phyloP scores from a whole-genome alignment of 192 early-diverging fungal species.

The Cetraspora pellucida region DNA sequence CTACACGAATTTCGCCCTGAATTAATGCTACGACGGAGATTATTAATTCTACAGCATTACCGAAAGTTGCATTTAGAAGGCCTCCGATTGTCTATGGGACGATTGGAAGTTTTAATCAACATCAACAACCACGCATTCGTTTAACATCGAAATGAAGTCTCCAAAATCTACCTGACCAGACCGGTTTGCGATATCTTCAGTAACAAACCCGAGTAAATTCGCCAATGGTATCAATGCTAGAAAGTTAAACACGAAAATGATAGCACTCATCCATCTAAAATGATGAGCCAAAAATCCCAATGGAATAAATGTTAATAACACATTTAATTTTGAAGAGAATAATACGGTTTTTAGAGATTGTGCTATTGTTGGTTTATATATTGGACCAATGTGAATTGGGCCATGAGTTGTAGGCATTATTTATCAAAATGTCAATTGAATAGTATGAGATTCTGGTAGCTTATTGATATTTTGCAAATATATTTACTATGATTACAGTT shows the following conservation, averaged over 20 bases:
- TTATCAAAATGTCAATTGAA: too few relatives aligned
- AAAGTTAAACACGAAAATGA: conserved; percentile 84
- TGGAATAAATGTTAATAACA: conserved; percentile 76
- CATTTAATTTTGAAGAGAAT: conserved; percentile 52
- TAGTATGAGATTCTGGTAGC: too few relatives aligned
- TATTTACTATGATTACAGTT: too few relatives aligned
- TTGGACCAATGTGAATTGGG: too few relatives aligned
- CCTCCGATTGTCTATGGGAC: conserved; percentile 73
- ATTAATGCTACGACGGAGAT: conserved; percentile 80
- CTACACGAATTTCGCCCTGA: conserved; percentile 75
- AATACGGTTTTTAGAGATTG: neutral
- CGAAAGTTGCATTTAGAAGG: conserved; percentile 75
- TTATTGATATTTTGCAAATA: too few relatives aligned
- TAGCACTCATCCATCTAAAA: conserved; percentile 67
- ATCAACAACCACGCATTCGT: neutral
- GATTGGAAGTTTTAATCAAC: neutral
- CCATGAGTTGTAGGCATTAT: too few relatives aligned
- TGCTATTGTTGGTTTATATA: neutral
- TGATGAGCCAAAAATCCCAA: conserved; percentile 69
- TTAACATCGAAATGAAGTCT: neutral
- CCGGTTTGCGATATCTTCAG: conserved; percentile 45
- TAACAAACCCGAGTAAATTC: conserved; percentile 52
- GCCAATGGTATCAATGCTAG: conserved; percentile 89
- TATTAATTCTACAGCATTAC: conserved; percentile 88
- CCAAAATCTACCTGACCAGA: conserved; percentile 48